Evolutionary conservation across 768 basidiomycete genomes (phyloP).

Genomic region (Pleurotus platypus): DNA sequence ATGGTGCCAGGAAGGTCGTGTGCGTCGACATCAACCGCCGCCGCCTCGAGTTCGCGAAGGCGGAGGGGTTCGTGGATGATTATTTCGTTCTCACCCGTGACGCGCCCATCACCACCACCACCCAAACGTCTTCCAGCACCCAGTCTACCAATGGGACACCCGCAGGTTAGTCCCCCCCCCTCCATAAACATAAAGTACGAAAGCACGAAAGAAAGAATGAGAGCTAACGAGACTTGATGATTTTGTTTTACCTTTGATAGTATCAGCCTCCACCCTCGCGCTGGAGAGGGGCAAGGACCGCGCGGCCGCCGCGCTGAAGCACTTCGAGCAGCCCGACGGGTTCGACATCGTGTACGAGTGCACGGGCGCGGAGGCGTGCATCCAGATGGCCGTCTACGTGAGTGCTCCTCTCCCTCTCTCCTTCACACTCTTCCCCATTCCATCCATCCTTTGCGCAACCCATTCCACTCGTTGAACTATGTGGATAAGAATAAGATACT

Average conservation of each 20-base stretch:
- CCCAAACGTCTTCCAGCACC: too few relatives aligned
- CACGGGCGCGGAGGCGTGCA: conserved; percentile 88
- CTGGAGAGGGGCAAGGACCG: conserved; percentile 60
- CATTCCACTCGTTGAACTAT: too few relatives aligned
- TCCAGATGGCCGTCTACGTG: conserved; percentile 89
- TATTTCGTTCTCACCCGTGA: conserved; percentile 59
- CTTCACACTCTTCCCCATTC: neutral
- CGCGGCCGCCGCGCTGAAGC: conserved; percentile 44
- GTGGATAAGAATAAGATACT: too few relatives aligned
- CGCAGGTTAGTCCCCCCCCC: too few relatives aligned
- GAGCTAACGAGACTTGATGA: too few relatives aligned
- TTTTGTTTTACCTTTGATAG: too few relatives aligned
- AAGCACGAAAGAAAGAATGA: too few relatives aligned
- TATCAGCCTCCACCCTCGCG: conserved; percentile 48
- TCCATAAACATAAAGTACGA: too few relatives aligned
- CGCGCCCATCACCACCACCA: conserved; percentile 36
- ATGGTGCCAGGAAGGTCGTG: conserved; percentile 69
- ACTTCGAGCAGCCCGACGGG: conserved; percentile 66
- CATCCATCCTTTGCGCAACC: too few relatives aligned
- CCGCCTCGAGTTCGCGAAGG: conserved; percentile 74
- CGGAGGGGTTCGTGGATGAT: conserved; percentile 72
- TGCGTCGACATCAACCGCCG: conserved; percentile 83
- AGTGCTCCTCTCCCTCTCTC: neutral
- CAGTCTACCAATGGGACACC: too few relatives aligned
- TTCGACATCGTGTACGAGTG: conserved; percentile 95